These are phyloP conservation scores for Plantago elongata DNA, from an alignment of 257 asterid genomes.

Conservation along the genomic window DNA sequence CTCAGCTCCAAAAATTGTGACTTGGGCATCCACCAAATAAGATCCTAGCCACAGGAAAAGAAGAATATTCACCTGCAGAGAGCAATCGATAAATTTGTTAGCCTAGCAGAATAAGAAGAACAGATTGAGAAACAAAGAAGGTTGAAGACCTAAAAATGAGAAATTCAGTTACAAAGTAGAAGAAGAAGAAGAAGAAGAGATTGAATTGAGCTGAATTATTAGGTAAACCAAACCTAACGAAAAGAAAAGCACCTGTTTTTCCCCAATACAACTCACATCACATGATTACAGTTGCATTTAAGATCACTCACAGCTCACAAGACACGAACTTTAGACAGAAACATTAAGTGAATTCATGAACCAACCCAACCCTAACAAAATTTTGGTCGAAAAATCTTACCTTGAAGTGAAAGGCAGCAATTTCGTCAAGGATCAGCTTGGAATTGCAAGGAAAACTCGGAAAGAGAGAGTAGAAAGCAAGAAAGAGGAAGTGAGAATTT, in stretches of 20 bases:
- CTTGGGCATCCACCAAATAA: conserved; percentile 32
- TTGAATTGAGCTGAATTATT: conserved; percentile 23
- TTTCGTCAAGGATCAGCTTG: conserved; percentile 24
- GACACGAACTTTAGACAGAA: conserved; percentile 25
- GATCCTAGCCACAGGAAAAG: conserved; percentile 25
- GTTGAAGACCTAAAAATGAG: neutral
- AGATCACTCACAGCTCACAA: conserved; percentile 25
- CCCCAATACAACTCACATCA: conserved; percentile 28
- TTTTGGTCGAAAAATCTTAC: neutral
- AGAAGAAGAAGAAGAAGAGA: conserved; percentile 19
- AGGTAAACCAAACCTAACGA: conserved; percentile 26
- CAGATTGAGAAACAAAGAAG: conserved; percentile 13
- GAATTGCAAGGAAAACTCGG: conserved; percentile 18
- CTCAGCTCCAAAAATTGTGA: conserved; percentile 25
- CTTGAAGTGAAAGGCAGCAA: neutral
- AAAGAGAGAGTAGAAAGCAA: neutral
- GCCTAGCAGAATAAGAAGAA: conserved; percentile 11
- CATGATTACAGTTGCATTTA: conserved; percentile 41
- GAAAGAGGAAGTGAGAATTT: conserved; percentile 23
- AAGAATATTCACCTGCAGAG: conserved; percentile 37
- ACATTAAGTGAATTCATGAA: neutral
- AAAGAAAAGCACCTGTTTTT: conserved; percentile 14
- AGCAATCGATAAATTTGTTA: conserved; percentile 16
- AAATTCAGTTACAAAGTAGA: conserved; percentile 24
- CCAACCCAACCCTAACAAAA: neutral